Base-by-base conservation (phyloP, 805 yeast species). In the Scheffersomyces stipitis region DNA sequence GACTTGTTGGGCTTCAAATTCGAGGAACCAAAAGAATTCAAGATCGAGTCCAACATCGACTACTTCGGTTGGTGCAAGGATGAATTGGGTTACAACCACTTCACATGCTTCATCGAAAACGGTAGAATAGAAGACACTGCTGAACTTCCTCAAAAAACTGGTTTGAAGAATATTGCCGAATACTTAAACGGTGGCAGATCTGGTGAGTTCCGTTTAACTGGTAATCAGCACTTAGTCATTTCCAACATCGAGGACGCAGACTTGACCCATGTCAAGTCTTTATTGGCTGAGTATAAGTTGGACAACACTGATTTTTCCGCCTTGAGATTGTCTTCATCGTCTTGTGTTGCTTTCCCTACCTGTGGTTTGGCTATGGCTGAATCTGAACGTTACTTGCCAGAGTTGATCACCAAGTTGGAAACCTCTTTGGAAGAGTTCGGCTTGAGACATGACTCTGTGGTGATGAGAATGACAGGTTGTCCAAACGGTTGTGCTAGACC, bases 341-440 rank as follows among this genome's bases (percentile, higher is more conserved):
- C 98, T 0, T 91, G 98, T 78, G 98, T 91, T 41, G 97, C 96
- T 2, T 82, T 91, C 78, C 98, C 98, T 49, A 91, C 98, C 1
- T 91, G 98, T 79, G 98, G 98, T 50, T 77, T 91, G 56, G 98
- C 98, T 14, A 89, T 91, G 97, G 98, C 98, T 23, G 98, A 91
- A 69, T 84, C 95, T 37, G 98, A 91, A 71, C 81, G 98, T 59
- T 83, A 82, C 60, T 73, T 91, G 53, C 98, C 98, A 6, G 82
- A 74, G 33, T 74, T 91, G 52, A 78, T 91, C 49, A 63, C 83
- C 45, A 87, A 89, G 66, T 68, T 91, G 42, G 98, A 91, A 64
- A 77, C 71, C n/a, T 80, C 88, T 15, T 71, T 91, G 40, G 97
- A 91, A 65, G 96, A 89, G 56, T 80, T 81, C 48, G 98, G 98